A percentile compares a stretch with the other conserved stretches of the same genome.
Evolutionary conservation across 2,329 filamentous ascomycete species (phyloP).

Genomic region (Trichothecium sympodiale): DNA sequence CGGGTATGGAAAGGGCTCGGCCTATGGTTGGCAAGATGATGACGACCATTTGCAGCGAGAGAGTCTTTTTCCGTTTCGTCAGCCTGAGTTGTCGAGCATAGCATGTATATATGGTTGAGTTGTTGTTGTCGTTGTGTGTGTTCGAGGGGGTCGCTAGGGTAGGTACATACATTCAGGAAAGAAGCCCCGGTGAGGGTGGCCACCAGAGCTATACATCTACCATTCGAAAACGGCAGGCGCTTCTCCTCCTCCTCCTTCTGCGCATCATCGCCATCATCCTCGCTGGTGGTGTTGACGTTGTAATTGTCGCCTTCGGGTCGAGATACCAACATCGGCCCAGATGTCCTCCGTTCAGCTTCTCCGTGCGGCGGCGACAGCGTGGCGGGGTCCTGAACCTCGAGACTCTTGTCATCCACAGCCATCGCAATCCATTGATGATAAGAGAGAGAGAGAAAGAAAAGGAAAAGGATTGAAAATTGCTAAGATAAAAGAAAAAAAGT

Average conservation of each 20-base stretch:
- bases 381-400: too few relatives aligned
- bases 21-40: slow-evolving; percentile 55
- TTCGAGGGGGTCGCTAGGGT: neutral
- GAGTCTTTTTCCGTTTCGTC: too few relatives aligned
- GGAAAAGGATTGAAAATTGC: too few relatives aligned
- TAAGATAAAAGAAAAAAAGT: too few relatives aligned
- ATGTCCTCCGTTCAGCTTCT: too few relatives aligned
- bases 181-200: slow-evolving; percentile 42
- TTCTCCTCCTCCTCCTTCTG: slow-evolving; percentile 13
- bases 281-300: too few relatives aligned
- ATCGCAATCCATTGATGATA: neutral
- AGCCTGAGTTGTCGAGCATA: too few relatives aligned
- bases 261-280: neutral
- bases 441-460: neutral
- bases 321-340: neutral
- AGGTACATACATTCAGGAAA: slow-evolving; percentile 37
- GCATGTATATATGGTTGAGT: too few relatives aligned
- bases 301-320: neutral
- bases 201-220: slow-evolving; percentile 42
- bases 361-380: too few relatives aligned
- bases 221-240: slow-evolving; percentile 31
- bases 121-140: neutral
- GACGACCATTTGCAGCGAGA: slow-evolving; percentile 47
- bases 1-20: slow-evolving; percentile 41
- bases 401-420: too few relatives aligned